Evolutionary conservation across 148 eudicot genomes (phyloP).

Genomic region (Bassia scoparia): DNA sequence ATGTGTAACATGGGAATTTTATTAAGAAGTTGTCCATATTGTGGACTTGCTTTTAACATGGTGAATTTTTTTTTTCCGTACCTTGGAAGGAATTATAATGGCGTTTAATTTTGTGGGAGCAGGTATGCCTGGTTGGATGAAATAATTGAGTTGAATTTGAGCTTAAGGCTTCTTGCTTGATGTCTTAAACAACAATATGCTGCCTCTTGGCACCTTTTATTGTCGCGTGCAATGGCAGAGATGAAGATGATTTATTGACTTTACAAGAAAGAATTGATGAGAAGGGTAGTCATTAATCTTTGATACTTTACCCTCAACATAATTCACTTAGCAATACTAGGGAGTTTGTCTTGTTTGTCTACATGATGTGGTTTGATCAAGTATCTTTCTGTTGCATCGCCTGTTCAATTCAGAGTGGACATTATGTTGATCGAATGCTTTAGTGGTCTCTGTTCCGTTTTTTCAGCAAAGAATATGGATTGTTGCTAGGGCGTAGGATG

Average conservation of each 20-base stretch:
- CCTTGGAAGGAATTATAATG: background rate
- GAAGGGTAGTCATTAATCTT: conserved; percentile 49
- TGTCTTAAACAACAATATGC: conserved; percentile 43
- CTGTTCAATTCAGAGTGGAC: too few relatives aligned
- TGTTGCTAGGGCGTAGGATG: too few relatives aligned
- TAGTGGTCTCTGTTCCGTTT: too few relatives aligned
- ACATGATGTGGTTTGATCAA: too few relatives aligned
- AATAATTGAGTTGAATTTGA: conserved; percentile 41
- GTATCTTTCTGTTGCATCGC: too few relatives aligned
- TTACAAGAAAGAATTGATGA: conserved; percentile 40
- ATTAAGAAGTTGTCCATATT: background rate
- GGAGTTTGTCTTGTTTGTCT: too few relatives aligned
- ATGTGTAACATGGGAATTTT: background rate
- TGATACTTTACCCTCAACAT: background rate
- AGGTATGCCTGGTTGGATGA: conserved; percentile 58
- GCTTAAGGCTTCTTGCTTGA: conserved; percentile 46
- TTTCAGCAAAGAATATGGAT: too few relatives aligned
- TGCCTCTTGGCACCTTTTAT: conserved; percentile 45
- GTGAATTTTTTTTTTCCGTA: background rate
- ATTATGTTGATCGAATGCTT: too few relatives aligned
- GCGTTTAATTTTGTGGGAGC: conserved; percentile 11
- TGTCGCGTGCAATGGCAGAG: conserved; percentile 32
- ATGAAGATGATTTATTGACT: conserved; percentile 28
- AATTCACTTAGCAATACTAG: too few relatives aligned
- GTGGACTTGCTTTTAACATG: background rate